phyloP scores from a whole-genome alignment of 345 rosid species.

The Carallia pectinifolia region DNA sequence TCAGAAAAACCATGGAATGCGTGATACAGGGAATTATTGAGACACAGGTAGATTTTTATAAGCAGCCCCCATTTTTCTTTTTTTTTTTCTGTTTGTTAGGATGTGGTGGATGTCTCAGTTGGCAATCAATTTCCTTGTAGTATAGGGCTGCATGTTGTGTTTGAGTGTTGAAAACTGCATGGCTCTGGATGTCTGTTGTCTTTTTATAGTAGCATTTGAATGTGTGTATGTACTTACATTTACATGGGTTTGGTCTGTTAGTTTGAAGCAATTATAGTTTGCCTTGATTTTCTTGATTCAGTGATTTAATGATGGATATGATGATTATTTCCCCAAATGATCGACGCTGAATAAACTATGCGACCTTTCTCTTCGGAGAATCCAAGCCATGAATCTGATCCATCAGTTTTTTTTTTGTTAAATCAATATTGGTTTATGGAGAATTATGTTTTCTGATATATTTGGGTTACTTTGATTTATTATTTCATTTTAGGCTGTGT shows the following conservation, averaged over 20 bases:
- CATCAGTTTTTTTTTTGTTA: not conserved
- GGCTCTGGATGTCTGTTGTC: no score
- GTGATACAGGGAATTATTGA: conserved; percentile 30
- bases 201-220: no score
- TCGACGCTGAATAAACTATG: conserved; percentile 6
- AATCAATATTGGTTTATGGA: not conserved
- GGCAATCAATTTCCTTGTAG: no score
- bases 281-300: no score
- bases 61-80: no score
- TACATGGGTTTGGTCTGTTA: no score
- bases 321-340: conserved; percentile 11
- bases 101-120: no score
- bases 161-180: no score
- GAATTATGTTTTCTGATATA: not conserved
- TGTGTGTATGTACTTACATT: no score
- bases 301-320: not conserved
- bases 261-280: no score
- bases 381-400: conserved; percentile 1
- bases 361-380: conserved; percentile 3
- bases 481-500: not conserved
- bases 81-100: no score
- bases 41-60: conserved; percentile 19
- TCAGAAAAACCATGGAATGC: conserved; percentile 20
- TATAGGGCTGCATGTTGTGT: no score
- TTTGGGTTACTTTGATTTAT: not conserved